These are phyloP conservation scores for Cystobasidium pallidum DNA, from an alignment of 1,284 basidiomycete genomes.

Conservation along the genomic window DNA sequence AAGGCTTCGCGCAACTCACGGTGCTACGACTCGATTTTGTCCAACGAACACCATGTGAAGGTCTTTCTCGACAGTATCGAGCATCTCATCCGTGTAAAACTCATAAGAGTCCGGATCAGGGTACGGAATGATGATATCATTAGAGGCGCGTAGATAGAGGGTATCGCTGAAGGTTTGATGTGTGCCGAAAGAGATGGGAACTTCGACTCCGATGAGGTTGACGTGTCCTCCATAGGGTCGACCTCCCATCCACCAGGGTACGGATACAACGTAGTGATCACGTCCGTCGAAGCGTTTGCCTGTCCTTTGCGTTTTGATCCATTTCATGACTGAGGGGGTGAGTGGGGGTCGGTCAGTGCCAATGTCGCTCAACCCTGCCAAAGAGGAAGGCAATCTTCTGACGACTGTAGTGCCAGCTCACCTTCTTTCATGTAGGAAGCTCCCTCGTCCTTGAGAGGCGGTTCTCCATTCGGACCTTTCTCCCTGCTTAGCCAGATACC, in stretches of 20 bases:
- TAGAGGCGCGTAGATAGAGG: slow-evolving; percentile 24
- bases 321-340: slow-evolving; percentile 15
- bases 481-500: slow-evolving; percentile 32
- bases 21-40: slow-evolving; percentile 23
- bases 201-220: slow-evolving; percentile 36
- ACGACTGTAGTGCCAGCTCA: not conserved
- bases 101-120: slow-evolving; percentile 37
- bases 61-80: slow-evolving; percentile 24
- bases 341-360: not conserved
- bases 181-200: slow-evolving; percentile 35
- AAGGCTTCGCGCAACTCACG: slow-evolving; percentile 9
- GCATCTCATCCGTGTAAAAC: slow-evolving; percentile 41
- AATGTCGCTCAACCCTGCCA: not conserved
- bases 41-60: slow-evolving; percentile 37
- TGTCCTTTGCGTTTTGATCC: slow-evolving; percentile 32
- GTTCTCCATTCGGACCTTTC: slow-evolving; percentile 34
- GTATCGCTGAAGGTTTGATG: slow-evolving; percentile 20
- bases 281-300: slow-evolving; percentile 22
- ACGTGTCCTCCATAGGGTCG: slow-evolving; percentile 35
- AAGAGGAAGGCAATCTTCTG: too few relatives aligned
- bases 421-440: slow-evolving; percentile 34
- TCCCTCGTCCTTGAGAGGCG: slow-evolving; percentile 23
- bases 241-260: slow-evolving; percentile 34
- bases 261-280: slow-evolving; percentile 33
- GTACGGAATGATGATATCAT: slow-evolving; percentile 39